phyloP scores from a whole-genome alignment of 768 basidiomycete species.

The Rhizopogon roseolus region DNA sequence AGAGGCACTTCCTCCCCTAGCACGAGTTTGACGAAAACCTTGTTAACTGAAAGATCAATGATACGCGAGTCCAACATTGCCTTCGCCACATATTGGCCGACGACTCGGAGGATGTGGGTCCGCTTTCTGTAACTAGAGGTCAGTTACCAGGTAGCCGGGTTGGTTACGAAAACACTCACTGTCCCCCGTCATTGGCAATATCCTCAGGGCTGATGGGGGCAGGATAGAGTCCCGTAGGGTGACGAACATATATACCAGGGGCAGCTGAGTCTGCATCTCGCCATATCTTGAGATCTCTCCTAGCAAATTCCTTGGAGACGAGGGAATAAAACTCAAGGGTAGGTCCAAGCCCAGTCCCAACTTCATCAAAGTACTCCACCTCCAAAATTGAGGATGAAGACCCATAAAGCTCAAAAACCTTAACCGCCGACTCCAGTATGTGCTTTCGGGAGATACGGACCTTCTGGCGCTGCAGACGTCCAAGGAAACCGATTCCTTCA shows the following conservation, averaged over 20 bases:
- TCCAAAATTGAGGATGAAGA: conserved; percentile 91
- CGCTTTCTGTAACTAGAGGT: conserved; percentile 52
- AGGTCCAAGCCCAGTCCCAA: conserved; percentile 95
- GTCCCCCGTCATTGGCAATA: conserved; percentile 65
- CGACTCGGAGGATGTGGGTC: conserved; percentile 80
- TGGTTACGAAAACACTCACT: conserved; percentile 40
- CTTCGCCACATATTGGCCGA: conserved; percentile 96
- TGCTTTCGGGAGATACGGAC: conserved; percentile 94
- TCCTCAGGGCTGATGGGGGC: conserved; percentile 72
- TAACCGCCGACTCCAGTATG: conserved; percentile 92
- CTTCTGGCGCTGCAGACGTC: conserved; percentile 91
- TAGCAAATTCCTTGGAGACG: conserved; percentile 91
- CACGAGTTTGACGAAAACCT: conserved; percentile 88
- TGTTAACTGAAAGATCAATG: conserved; percentile 93
- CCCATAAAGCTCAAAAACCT: conserved; percentile 95
- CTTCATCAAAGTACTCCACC: conserved; percentile 98
- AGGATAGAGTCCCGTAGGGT: conserved; percentile 85
- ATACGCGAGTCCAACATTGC: conserved; percentile 96
- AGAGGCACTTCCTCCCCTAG: conserved; percentile 84
- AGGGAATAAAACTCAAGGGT: conserved; percentile 99
- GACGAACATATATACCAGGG: conserved; percentile 70
- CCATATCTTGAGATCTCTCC: conserved; percentile 88
- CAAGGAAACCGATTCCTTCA: conserved; percentile 89
- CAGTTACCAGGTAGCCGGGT: not conserved
- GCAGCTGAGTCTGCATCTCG: conserved; percentile 70